phyloP scores from a whole-genome alignment of 2,329 filamentous ascomycete genomes.

The Aspergillus novoparasiticus region DNA sequence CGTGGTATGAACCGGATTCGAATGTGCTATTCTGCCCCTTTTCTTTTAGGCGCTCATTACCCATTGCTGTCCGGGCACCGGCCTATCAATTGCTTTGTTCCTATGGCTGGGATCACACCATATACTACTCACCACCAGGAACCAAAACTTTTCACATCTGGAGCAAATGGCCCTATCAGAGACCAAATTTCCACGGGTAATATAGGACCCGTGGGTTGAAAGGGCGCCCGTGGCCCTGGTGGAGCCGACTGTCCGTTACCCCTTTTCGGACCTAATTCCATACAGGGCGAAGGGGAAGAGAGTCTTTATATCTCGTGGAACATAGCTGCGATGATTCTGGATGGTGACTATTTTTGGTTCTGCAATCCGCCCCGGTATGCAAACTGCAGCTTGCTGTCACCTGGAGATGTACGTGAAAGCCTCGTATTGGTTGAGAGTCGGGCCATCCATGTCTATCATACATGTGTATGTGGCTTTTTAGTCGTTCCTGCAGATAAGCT shows the following conservation, averaged over 20 bases:
- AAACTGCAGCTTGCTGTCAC: neutral
- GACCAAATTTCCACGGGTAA: neutral
- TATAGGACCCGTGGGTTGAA: slow-evolving; percentile 1
- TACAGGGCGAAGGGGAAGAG: neutral
- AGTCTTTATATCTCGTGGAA: neutral
- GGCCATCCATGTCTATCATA: neutral
- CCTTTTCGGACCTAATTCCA: slow-evolving; percentile 1
- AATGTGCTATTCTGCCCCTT: neutral
- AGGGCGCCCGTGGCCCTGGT: neutral
- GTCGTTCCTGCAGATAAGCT: slow-evolving; percentile 1
- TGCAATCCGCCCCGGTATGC: neutral
- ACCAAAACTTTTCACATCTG: neutral
- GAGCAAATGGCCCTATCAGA: neutral
- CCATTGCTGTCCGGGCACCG: neutral
- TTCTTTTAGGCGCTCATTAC: neutral
- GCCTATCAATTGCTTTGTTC: neutral
- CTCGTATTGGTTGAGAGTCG: neutral
- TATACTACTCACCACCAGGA: neutral
- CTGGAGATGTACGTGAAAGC: neutral
- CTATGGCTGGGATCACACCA: neutral
- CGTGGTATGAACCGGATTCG: neutral
- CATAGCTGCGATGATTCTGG: neutral
- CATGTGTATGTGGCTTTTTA: neutral
- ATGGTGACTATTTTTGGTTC: slow-evolving; percentile 1
- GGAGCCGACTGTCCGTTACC: neutral